Conservation (phyloP, 2,329 filamentous ascomycete genomes). For the Ceratocystis ficicola region DNA sequence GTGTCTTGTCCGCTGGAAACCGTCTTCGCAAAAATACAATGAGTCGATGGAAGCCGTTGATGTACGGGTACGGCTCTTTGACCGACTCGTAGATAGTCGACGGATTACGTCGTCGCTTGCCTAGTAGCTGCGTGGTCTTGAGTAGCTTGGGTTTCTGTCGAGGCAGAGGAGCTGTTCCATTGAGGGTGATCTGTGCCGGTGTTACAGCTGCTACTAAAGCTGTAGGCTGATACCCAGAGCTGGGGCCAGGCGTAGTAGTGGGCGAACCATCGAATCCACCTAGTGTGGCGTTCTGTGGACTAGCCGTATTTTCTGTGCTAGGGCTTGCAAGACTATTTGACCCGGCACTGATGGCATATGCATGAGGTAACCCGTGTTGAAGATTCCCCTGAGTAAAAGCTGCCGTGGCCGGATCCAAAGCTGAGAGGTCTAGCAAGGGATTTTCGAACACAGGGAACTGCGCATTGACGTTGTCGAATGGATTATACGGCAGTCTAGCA, state of each 20-base stretch:
- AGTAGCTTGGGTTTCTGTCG: slow-evolving; percentile 35
- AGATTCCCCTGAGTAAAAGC: slow-evolving; percentile 46
- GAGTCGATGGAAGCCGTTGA: slow-evolving; percentile 77
- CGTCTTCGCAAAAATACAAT: slow-evolving; percentile 68
- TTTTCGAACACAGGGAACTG: slow-evolving; percentile 37
- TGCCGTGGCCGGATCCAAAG: slow-evolving; percentile 37
- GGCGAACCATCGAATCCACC: slow-evolving; percentile 42
- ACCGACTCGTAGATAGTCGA: slow-evolving; percentile 81
- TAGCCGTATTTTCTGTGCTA: slow-evolving; percentile 50
- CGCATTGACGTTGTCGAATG: slow-evolving; percentile 6
- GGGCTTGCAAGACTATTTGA: slow-evolving; percentile 52
- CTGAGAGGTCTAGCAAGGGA: slow-evolving; percentile 42
- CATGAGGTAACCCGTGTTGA: slow-evolving; percentile 51
- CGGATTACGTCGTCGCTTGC: slow-evolving; percentile 56
- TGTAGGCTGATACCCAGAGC: slow-evolving; percentile 26
- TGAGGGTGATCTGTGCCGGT: slow-evolving; percentile 21
- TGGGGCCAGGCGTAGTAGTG: slow-evolving; percentile 14
- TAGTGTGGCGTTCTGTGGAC: slow-evolving; percentile 41
- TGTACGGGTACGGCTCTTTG: slow-evolving; percentile 84
- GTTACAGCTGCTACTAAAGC: slow-evolving; percentile 25
- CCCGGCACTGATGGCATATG: slow-evolving; percentile 51
- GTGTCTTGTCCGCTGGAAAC: slow-evolving; percentile 62
- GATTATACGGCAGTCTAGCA: slow-evolving; percentile 4
- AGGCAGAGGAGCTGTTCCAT: slow-evolving; percentile 27
- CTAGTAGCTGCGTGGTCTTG: slow-evolving; percentile 32